Conservation (phyloP, 1,139 yeast genomes). For the Kodamaea sp. region DNA sequence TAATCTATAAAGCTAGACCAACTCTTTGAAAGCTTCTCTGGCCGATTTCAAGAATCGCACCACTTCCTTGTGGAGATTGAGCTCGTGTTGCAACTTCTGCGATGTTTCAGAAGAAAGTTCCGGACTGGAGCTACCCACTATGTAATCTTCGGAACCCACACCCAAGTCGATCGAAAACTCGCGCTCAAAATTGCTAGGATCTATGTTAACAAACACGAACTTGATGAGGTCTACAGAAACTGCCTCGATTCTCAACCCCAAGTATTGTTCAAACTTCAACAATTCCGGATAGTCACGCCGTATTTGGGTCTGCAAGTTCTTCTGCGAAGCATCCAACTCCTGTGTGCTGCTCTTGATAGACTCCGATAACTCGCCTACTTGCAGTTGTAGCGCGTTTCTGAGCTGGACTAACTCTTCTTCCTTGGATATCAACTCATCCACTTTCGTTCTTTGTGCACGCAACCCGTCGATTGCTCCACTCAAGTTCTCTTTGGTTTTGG, state of each 20-base stretch:
- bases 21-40: slow-evolving; percentile 22
- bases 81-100: slow-evolving; percentile 24
- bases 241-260: slow-evolving; percentile 49
- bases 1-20: too few species aligned
- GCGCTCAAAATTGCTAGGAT: slow-evolving; percentile 36
- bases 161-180: slow-evolving; percentile 41
- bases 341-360: slow-evolving; percentile 23
- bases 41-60: slow-evolving; percentile 39
- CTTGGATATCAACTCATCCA: slow-evolving; percentile 28
- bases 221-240: slow-evolving; percentile 34
- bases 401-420: slow-evolving; percentile 21
- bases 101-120: slow-evolving; percentile 25
- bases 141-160: slow-evolving; percentile 37
- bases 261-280: slow-evolving; percentile 42
- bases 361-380: slow-evolving; percentile 27
- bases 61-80: slow-evolving; percentile 40
- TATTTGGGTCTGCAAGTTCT: slow-evolving; percentile 25
- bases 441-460: slow-evolving; percentile 18
- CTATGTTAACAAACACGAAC: slow-evolving; percentile 47
- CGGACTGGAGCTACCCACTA: slow-evolving; percentile 34
- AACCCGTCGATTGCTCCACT: slow-evolving; percentile 20
- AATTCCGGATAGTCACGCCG: slow-evolving; percentile 41
- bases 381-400: slow-evolving; percentile 26
- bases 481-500: slow-evolving; percentile 23
- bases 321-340: slow-evolving; percentile 20